Evolutionary conservation across 768 basidiomycete species (phyloP).

Genomic region (Lentinula detonsa): DNA sequence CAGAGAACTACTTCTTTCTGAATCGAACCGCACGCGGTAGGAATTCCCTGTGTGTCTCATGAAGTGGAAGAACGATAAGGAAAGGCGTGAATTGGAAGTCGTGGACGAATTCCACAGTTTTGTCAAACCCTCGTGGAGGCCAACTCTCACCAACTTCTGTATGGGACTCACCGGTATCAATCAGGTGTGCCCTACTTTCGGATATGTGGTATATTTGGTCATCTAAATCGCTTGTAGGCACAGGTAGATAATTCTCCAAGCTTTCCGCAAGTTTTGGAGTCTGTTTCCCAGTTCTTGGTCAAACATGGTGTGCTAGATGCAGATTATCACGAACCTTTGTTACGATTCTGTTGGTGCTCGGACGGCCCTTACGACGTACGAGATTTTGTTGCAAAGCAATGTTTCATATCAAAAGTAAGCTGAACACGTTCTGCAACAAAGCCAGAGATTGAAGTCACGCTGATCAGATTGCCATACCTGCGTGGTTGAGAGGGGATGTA

Average conservation of each 20-base stretch:
- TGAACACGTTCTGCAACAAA: slow-evolving; percentile 6
- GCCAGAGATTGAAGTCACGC: not conserved
- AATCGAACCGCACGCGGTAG: slow-evolving; percentile 30
- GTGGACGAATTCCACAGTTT: slow-evolving; percentile 84
- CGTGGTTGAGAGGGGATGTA: slow-evolving; percentile 68
- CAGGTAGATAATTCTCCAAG: slow-evolving; percentile 77
- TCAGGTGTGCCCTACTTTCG: slow-evolving; percentile 47
- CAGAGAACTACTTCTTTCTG: not conserved
- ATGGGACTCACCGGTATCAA: slow-evolving; percentile 85
- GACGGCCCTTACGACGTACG: slow-evolving; percentile 82
- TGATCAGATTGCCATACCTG: slow-evolving; percentile 56
- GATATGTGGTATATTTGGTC: not conserved
- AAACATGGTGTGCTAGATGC: slow-evolving; percentile 65
- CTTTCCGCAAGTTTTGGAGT: slow-evolving; percentile 63
- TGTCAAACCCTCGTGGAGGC: slow-evolving; percentile 84
- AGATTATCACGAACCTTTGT: slow-evolving; percentile 46
- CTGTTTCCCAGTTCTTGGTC: slow-evolving; percentile 62
- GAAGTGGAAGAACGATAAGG: slow-evolving; percentile 65
- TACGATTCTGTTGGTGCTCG: slow-evolving; percentile 75
- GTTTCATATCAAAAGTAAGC: slow-evolving; percentile 75
- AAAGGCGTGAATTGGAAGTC: slow-evolving; percentile 52
- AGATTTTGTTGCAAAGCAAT: slow-evolving; percentile 86
- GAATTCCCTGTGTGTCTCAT: slow-evolving; percentile 92
- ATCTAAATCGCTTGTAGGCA: slow-evolving; percentile 36
- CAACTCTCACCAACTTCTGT: slow-evolving; percentile 78